Evolutionary conservation across 352 stramenopile species (phyloP).

Genomic region (Pythium phragmitis): DNA sequence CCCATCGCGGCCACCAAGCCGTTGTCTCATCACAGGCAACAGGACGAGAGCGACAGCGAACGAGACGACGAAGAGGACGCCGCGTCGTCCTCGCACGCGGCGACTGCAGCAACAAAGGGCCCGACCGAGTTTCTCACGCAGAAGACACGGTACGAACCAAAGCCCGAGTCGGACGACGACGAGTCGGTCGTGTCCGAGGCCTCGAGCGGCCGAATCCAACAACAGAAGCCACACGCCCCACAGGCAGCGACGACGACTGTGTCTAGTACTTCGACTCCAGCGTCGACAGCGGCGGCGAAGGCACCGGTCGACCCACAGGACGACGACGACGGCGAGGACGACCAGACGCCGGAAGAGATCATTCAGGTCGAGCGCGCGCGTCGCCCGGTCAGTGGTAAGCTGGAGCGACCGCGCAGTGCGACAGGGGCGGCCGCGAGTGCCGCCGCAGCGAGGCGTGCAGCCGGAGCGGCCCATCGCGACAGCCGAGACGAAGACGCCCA

Average conservation of each 20-base stretch:
- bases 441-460: slow-evolving; percentile 17
- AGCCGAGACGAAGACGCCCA: slow-evolving; percentile 16
- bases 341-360: slow-evolving; percentile 43
- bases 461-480: slow-evolving; percentile 25
- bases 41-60: slow-evolving; percentile 28
- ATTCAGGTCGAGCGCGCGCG: slow-evolving; percentile 43
- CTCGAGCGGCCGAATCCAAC: slow-evolving; percentile 19
- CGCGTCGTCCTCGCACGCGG: not conserved
- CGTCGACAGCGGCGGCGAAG: slow-evolving; percentile 3
- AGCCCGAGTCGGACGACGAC: slow-evolving; percentile 51
- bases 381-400: slow-evolving; percentile 29
- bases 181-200: slow-evolving; percentile 30
- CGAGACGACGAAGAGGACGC: slow-evolving; percentile 2
- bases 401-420: slow-evolving; percentile 51
- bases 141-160: slow-evolving; percentile 25
- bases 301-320: slow-evolving; percentile 24
- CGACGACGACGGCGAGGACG: slow-evolving; percentile 32
- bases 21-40: slow-evolving; percentile 15
- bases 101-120: not conserved
- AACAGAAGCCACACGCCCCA: slow-evolving; percentile 9
- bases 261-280: not conserved
- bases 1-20: slow-evolving; percentile 8
- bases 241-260: not conserved
- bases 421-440: slow-evolving; percentile 27
- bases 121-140: slow-evolving; percentile 15